Evolutionary conservation across 352 stramenopile genomes (phyloP).

Genomic region (Globisporangium radiosum): DNA sequence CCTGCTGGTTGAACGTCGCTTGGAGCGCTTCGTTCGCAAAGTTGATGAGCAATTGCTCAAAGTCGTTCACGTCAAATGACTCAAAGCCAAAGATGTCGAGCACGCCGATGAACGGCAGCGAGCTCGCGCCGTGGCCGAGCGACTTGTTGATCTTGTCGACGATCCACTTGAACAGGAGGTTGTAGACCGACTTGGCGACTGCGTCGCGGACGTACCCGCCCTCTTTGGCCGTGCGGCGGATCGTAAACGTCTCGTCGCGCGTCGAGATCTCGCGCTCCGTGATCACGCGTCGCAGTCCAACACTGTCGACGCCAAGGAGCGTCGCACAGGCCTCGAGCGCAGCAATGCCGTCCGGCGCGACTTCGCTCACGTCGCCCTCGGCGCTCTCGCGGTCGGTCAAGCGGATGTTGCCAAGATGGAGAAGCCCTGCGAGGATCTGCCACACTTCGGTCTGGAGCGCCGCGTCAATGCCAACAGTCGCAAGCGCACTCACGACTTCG

Average conservation of each 20-base stretch:
- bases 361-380: conserved; percentile 68
- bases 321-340: conserved; percentile 47
- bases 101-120: conserved; percentile 88
- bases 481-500: conserved; percentile 71
- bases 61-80: conserved; percentile 92
- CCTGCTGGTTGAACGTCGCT: conserved; percentile 86
- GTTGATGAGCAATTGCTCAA: conserved; percentile 89
- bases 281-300: conserved; percentile 61
- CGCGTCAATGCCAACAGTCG: conserved; percentile 65
- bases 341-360: conserved; percentile 41
- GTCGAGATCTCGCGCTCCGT: conserved; percentile 77
- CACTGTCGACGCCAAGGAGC: conserved; percentile 73
- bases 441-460: conserved; percentile 70
- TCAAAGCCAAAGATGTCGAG: conserved; percentile 98
- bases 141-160: conserved; percentile 77
- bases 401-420: conserved; percentile 79
- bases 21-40: conserved; percentile 87
- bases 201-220: conserved; percentile 84
- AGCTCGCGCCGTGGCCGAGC: conserved; percentile 69
- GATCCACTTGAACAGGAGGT: conserved; percentile 86
- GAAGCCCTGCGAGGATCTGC: conserved; percentile 63
- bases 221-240: conserved; percentile 70
- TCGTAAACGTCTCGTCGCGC: conserved; percentile 75
- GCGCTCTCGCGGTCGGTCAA: conserved; percentile 75
- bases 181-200: conserved; percentile 93